Evolutionary conservation across 352 stramenopile genomes (phyloP), one percentile per base, ranked within the genome.

Genomic region (Phytophthora cactorum): DNA sequence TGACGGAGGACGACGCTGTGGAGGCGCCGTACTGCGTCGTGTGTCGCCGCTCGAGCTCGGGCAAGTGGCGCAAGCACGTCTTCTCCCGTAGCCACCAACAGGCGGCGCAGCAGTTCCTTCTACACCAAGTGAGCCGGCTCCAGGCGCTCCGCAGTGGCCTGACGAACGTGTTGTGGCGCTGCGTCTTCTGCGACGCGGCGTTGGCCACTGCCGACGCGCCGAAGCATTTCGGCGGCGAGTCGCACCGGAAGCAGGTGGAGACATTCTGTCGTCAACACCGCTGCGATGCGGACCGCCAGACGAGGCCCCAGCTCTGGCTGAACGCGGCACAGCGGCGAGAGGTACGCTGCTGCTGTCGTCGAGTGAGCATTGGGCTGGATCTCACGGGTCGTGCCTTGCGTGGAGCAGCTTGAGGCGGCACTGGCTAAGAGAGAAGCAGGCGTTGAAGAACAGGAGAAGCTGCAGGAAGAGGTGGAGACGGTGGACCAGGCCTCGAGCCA

Each of bases 61-160:
- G 77, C 34, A 88, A 87, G 69, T 93, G 84, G 82, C 72, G 66
- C 50, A 88, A 88, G 61, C 86, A 93, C 64, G 74, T 88, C 17
- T 93, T 87, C 70, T 81, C 77, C 12, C 77, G 69, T n/a, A 57
- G 44, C 15, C 86, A 93, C 68, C 82, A 92, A 49, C 66, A 72
- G 28, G 65, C 65, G 1, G 79, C 79, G 1, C 58, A 52, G 2
- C 62, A 78, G 34, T 89, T 88, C 47, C 69, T 93, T 22, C 46
- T 63, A 9, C 43, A 46, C 31, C 73, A 82, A 9, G 52, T 60
- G 15, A 50, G 44, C 5, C 56, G 62, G 10, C 70, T 91, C 5
- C 50, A 69, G 38, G 45, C 58, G 47, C 71, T 87, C n/a, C 70
- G 67, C 47, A 59, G 79, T 28, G 34, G 17, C 25, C 29, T 27